phyloP scores from a whole-genome alignment of 1,284 basidiomycete genomes.

The Ustilago curta region DNA sequence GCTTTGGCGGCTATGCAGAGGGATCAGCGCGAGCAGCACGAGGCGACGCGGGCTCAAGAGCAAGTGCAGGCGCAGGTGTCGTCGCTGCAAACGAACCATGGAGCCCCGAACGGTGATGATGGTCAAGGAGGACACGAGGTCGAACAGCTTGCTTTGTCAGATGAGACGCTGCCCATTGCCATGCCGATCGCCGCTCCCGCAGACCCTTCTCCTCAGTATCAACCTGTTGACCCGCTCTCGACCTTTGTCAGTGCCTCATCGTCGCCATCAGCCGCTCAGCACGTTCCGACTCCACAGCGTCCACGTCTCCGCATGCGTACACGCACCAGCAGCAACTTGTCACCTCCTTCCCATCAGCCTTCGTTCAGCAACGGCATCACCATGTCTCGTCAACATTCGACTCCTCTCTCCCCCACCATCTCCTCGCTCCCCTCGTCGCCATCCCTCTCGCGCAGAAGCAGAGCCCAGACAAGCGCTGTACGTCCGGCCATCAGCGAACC shows the following conservation, averaged over 20 bases:
- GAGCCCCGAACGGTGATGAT: constrained; percentile 7
- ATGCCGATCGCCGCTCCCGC: not conserved
- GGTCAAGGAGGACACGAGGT: constrained; percentile 1
- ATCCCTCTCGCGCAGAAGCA: constrained; percentile 6
- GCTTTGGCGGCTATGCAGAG: constrained; percentile 20
- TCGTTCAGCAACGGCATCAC: constrained; percentile 21
- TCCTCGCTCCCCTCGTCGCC: not conserved
- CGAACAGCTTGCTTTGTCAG: constrained; percentile 6
- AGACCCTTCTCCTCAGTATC: constrained; percentile 33
- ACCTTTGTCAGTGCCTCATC: not conserved
- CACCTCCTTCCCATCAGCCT: not conserved
- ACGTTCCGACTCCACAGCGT: not conserved
- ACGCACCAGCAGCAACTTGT: constrained; percentile 14
- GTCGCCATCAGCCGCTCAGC: not conserved
- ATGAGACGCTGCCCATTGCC: not conserved
- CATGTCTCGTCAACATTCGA: constrained; percentile 29
- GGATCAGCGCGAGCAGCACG: constrained; percentile 7
- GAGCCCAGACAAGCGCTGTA: constrained; percentile 19
- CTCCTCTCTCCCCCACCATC: constrained; percentile 21
- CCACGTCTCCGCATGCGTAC: constrained; percentile 1
- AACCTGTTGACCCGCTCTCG: constrained; percentile 19
- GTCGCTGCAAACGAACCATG: not conserved
- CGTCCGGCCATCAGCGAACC: constrained; percentile 39
- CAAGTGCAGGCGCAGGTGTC: not conserved
- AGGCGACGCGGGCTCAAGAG: not conserved